Evolutionary conservation across 2,329 filamentous ascomycete species (phyloP), one percentile per base, ranked within the genome.

Genomic region (Beauveria sp.): DNA sequence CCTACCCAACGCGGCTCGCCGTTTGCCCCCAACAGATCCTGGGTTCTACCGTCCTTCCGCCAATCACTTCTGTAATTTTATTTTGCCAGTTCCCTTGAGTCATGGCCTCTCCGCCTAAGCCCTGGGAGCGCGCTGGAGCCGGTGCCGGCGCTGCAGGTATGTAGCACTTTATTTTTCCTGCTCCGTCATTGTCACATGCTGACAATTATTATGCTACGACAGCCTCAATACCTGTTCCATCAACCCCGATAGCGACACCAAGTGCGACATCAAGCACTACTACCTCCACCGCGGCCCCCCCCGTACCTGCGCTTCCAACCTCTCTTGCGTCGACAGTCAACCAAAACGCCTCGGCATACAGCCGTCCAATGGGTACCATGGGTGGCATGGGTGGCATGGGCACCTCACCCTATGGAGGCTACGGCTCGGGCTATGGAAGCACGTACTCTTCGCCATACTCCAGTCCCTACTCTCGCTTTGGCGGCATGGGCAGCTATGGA

Each of bases 51-150:
- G 42, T 24, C 3, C n/a, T 38, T 14, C 45, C 16, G 45, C 40
- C 30, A 50, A 38, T 49, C 30, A 51, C 45, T 24, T 28, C 16
- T 57, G 34, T 53, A 56, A 56, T 51, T 34, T 34, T 40, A 22
- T 62, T 28, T n/a, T 14, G 30, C 28, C 45, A 58, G 10, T 45
- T 45, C 38, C 30, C 20, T 51, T 24, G 26, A 55, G 63, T 42
- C 65, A 86, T 86, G 81, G 84, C 84, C 65, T 97, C 93, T 75
- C 95, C 95, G 72, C 95, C 95, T 61, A 99, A 99, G 78, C 95
- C 95, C 52, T 99, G 95, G 95, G 95, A 99, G 78, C 85, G 88
- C 74, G 84, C 87, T 67, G 89, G 88, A 74, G 83, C 87, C 66
- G 89, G 88, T 75, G 83, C 85, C 64, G 80, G 80, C 67, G 71